Percentiles rank a stretch among this genome's conserved stretches.
These are phyloP conservation scores for Verticillium longisporum DNA, from an alignment of 2,329 filamentous ascomycete species.

Conservation along the genomic window DNA sequence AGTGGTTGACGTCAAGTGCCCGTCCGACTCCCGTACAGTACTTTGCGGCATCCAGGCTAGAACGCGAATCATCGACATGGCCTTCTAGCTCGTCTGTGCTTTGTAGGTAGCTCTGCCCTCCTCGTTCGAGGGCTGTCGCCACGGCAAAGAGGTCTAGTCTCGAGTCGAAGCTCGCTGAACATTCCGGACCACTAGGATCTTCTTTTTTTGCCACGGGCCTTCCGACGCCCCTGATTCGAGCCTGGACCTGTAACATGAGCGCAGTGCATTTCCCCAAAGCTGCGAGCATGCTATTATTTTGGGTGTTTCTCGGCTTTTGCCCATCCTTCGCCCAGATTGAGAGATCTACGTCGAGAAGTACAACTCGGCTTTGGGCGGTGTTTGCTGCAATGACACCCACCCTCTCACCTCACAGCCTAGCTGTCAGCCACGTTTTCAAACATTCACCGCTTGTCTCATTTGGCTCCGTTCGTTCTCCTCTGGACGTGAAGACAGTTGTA, in stretches of 20 bases:
- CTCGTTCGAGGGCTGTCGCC: neutral
- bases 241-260: too few relatives aligned
- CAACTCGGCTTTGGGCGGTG: neutral
- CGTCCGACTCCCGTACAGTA: neutral
- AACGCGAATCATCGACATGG: neutral
- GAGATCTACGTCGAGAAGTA: too few relatives aligned
- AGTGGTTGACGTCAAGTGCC: neutral
- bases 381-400: neutral
- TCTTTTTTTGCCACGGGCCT: slow-evolving; percentile 13
- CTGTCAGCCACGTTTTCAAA: neutral
- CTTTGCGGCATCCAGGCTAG: neutral
- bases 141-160: neutral
- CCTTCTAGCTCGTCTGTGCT: neutral
- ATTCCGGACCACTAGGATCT: slow-evolving; percentile 13
- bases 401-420: neutral
- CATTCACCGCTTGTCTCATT: neutral
- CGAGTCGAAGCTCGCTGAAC: neutral
- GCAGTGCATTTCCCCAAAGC: neutral
- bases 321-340: too few relatives aligned
- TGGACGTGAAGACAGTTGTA: too few relatives aligned
- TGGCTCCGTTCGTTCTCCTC: neutral
- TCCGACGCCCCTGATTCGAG: slow-evolving; percentile 6
- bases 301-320: neutral
- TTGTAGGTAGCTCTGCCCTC: neutral
- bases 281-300: neutral